Evolutionary conservation across 2,329 filamentous ascomycete genomes (phyloP).

Genomic region (Dactylonectria macrodidyma): DNA sequence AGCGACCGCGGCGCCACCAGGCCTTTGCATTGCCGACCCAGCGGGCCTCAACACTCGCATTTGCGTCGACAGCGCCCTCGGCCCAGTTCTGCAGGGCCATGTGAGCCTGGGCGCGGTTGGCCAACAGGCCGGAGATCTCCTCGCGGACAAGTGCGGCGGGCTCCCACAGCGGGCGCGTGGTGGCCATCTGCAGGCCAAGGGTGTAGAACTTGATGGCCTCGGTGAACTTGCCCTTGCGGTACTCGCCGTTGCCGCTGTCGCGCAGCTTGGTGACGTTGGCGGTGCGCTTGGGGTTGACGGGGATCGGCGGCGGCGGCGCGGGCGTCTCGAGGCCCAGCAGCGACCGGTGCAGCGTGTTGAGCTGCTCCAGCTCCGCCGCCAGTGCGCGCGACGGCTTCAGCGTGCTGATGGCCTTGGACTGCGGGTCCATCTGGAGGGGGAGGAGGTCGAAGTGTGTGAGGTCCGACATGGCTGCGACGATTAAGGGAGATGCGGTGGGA

Average conservation of each 20-base stretch:
- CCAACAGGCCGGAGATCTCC: constrained; percentile 84
- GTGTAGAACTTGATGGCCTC: constrained; percentile 88
- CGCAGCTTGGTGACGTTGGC: constrained; percentile 92
- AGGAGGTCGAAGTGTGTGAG: constrained; percentile 85
- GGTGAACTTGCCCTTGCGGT: constrained; percentile 81
- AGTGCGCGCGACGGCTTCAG: constrained; percentile 66
- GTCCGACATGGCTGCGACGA: constrained; percentile 64
- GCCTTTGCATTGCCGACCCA: constrained; percentile 91
- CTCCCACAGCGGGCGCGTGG: constrained; percentile 88
- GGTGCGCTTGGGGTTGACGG: constrained; percentile 92
- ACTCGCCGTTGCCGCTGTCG: constrained; percentile 86
- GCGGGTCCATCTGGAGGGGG: constrained; percentile 85
- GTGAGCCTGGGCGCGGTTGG: constrained; percentile 91
- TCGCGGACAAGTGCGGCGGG: constrained; percentile 86
- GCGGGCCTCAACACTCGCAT: constrained; percentile 90
- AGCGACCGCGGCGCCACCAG: constrained; percentile 91
- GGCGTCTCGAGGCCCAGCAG: constrained; percentile 72
- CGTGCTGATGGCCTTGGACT: constrained; percentile 79
- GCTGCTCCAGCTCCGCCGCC: constrained; percentile 75
- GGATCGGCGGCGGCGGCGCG: constrained; percentile 87
- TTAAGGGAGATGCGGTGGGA: neutral
- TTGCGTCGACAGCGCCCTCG: constrained; percentile 89
- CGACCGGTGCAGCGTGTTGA: constrained; percentile 85
- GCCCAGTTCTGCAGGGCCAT: constrained; percentile 88
- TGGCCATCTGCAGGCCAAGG: constrained; percentile 91